These are phyloP conservation scores for Canavalia gladiata DNA, from an alignment of 306 rosid species.

Conservation along the genomic window DNA sequence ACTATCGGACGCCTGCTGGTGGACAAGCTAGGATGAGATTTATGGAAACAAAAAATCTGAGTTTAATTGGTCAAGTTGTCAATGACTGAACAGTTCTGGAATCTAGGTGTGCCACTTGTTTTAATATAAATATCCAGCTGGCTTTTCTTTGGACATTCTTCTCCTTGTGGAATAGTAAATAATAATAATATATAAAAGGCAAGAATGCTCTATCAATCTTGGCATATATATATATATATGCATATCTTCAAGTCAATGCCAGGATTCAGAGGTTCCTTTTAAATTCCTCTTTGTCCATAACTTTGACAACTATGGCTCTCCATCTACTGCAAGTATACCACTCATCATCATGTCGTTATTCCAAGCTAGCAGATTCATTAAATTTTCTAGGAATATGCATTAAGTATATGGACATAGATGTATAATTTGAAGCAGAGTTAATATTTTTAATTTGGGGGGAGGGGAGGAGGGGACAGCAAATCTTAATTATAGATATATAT, in stretches of 20 bases:
- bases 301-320: conserved; percentile 37
- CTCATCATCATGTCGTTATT: background rate
- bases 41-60: background rate
- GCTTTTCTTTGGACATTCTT: conserved; percentile 26
- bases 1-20: too few species aligned
- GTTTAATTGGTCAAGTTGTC: conserved; percentile 43
- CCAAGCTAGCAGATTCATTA: background rate
- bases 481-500: too few species aligned
- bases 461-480: too few species aligned
- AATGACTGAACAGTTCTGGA: conserved; percentile 29
- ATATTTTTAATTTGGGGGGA: too few species aligned
- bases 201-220: background rate
- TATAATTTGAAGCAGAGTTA: background rate
- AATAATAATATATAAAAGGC: background rate
- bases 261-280: conserved; percentile 5
- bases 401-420: background rate
- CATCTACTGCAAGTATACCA: background rate
- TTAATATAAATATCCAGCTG: conserved; percentile 31
- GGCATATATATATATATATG: background rate
- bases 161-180: conserved; percentile 27
- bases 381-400: background rate
- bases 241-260: conserved; percentile 45
- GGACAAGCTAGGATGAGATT: too few species aligned
- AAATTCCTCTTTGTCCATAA: conserved; percentile 33
- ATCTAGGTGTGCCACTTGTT: conserved; percentile 22